Percentiles rank a stretch among this genome's conserved stretches.
Evolutionary conservation across 2,329 filamentous ascomycete species (phyloP).

Genomic region (Claviceps maximensis): DNA sequence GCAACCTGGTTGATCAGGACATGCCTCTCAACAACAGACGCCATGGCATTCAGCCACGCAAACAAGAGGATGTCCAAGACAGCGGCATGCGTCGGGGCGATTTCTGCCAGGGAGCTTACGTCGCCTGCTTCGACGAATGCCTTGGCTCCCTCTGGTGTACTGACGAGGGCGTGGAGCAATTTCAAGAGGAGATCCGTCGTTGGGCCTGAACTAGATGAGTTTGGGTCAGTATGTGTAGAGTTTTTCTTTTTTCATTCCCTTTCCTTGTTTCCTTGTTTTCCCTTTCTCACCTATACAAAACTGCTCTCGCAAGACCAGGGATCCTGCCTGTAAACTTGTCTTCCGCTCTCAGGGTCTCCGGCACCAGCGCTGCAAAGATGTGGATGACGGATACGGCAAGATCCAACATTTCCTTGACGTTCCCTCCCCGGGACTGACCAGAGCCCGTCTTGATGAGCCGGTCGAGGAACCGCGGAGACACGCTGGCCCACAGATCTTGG

Average conservation of each 20-base stretch:
- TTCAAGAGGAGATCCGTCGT: conserved; percentile 42
- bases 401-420: conserved; percentile 48
- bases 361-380: conserved; percentile 45
- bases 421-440: conserved; percentile 21
- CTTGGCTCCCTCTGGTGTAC: conserved; percentile 34
- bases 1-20: conserved; percentile 29
- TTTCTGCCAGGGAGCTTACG: conserved; percentile 41
- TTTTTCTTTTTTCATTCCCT: not conserved
- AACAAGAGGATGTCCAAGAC: conserved; percentile 42
- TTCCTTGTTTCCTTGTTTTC: not conserved
- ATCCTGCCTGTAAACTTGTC: conserved; percentile 38
- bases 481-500: conserved; percentile 41
- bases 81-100: conserved; percentile 38
- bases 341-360: conserved; percentile 30
- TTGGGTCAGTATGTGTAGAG: not conserved
- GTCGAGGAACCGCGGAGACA: conserved; percentile 51
- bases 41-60: conserved; percentile 41
- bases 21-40: conserved; percentile 16
- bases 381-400: conserved; percentile 50
- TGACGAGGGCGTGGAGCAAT: conserved; percentile 42
- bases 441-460: conserved; percentile 45
- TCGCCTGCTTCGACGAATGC: conserved; percentile 36
- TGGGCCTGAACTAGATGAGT: conserved; percentile 30
- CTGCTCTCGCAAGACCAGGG: conserved; percentile 36
- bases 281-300: conserved; percentile 35